A percentile compares a stretch with the other conserved stretches of the same genome.
phyloP scores from a whole-genome alignment of 192 early-diverging fungal species.

The Kickxella alabastrina region DNA sequence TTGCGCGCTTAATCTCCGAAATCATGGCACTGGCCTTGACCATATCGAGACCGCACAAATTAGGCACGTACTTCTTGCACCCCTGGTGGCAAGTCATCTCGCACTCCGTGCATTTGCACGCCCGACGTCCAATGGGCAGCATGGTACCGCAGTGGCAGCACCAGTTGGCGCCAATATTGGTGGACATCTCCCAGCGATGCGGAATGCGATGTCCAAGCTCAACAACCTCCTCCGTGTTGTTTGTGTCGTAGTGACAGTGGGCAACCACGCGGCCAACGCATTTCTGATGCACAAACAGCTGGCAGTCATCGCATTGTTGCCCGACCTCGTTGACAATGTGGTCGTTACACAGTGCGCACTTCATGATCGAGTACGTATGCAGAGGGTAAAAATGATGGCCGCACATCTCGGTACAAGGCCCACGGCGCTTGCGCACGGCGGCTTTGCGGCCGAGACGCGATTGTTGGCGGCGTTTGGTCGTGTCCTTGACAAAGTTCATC shows the following conservation, averaged over 20 bases:
- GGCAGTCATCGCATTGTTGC: slow-evolving; percentile 95
- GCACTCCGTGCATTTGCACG: slow-evolving; percentile 72
- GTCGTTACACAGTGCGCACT: slow-evolving; percentile 92
- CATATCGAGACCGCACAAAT: slow-evolving; percentile 88
- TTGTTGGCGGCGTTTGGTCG: slow-evolving; percentile 40
- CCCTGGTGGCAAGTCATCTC: slow-evolving; percentile 71
- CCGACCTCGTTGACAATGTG: slow-evolving; percentile 86
- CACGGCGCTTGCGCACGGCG: slow-evolving; percentile 75
- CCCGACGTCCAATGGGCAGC: slow-evolving; percentile 71
- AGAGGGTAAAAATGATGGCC: slow-evolving; percentile 92
- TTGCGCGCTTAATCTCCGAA: slow-evolving; percentile 67
- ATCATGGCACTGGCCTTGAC: slow-evolving; percentile 84
- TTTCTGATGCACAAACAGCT: slow-evolving; percentile 89
- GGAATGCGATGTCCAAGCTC: slow-evolving; percentile 84
- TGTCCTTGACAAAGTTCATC: slow-evolving; percentile 75
- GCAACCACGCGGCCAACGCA: slow-evolving; percentile 81
- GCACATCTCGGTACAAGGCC: slow-evolving; percentile 79
- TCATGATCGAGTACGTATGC: slow-evolving; percentile 96
- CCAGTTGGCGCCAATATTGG: slow-evolving; percentile 85
- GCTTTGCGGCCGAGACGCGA: slow-evolving; percentile 67
- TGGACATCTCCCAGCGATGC: slow-evolving; percentile 88
- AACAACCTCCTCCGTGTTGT: slow-evolving; percentile 16
- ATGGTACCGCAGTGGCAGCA: slow-evolving; percentile 98
- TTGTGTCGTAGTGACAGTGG: slow-evolving; percentile 72
- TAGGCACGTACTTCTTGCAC: slow-evolving; percentile 84